phyloP scores from a whole-genome alignment of 1,284 basidiomycete species.

The Ceratobasidium theobromae region DNA sequence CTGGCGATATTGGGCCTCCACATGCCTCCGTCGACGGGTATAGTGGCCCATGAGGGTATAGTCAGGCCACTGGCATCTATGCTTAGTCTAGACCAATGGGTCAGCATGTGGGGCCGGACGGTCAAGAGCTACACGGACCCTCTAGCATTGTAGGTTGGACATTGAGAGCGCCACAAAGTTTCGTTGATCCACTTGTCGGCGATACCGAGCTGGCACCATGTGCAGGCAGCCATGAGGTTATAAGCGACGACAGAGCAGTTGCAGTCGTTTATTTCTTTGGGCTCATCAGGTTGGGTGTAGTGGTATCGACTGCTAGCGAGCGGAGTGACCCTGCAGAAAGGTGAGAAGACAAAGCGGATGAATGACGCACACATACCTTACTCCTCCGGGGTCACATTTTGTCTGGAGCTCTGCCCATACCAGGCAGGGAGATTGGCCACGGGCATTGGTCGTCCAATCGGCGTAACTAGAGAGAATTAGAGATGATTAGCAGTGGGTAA shows the following conservation, averaged over 20 bases:
- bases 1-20: constrained; percentile 31
- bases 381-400: constrained; percentile 20
- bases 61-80: constrained; percentile 7
- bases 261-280: constrained; percentile 30
- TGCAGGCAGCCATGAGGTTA: constrained; percentile 33
- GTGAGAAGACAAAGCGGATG: neutral
- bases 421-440: constrained; percentile 29
- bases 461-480: constrained; percentile 17
- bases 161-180: constrained; percentile 15
- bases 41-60: constrained; percentile 23
- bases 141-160: constrained; percentile 23
- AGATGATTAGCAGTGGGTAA: neutral
- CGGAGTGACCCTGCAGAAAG: constrained; percentile 15
- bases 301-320: constrained; percentile 23
- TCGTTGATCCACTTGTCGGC: constrained; percentile 31
- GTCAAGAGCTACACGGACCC: neutral
- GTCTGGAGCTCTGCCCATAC: constrained; percentile 33
- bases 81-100: constrained; percentile 15
- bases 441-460: constrained; percentile 27
- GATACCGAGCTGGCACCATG: constrained; percentile 27
- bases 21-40: constrained; percentile 17
- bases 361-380: constrained; percentile 7
- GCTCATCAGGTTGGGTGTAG: constrained; percentile 17
- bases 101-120: neutral
- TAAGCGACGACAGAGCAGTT: constrained; percentile 32